Evolutionary conservation across 2,329 filamentous ascomycete species (phyloP), one percentile per base, ranked within the genome.

Genomic region (Cladosporium sp.): DNA sequence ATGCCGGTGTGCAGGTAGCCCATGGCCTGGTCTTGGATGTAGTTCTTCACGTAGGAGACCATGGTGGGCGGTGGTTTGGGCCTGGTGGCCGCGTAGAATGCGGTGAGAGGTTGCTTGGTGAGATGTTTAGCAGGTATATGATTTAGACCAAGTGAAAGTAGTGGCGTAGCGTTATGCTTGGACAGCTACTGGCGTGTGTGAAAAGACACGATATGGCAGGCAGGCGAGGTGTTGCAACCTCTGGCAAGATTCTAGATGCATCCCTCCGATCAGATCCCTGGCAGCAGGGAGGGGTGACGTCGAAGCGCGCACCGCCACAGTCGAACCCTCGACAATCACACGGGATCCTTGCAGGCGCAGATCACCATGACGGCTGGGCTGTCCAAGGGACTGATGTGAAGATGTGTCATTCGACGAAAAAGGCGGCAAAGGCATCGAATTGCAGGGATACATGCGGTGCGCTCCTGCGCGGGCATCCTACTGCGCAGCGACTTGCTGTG

Each of bases 1-100:
- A 70, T 61, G 45, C 64, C 67, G 3, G 63, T 66, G 37, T 58
- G 58, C 22, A 67, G 57, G 56, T 64, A 64, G 54, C 59, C 60
- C 41, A 61, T 59, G 40, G 66, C 64, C 48, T 60, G 65, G 54
- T 67, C 62, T 34, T 58, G 52, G n/a, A 63, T 62, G 60, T 63
- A 63, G 49, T 66, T 59, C 44, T 63, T 61, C 11, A 50, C 37
- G 43, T 49, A 43, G 9, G 54, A 52, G 50, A 53, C 44, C 48
- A 52, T 57, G 34, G 18, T 50, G 28, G 49, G 34, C 34, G 10
- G 6, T 35, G 34, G 9, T 35, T 11, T 4, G n/a, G 34, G 34
- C 10, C 10, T 11, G n/a, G 6, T 35, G 34, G 10, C 34, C 22
- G 22, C 5, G 22, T 31, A n/a, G 42, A 28, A 10, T 43, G 11